Evolutionary conservation across 2,329 filamentous ascomycete species (phyloP), one percentile per base, ranked within the genome.

Genomic region (Neofusicoccum umdonicola): DNA sequence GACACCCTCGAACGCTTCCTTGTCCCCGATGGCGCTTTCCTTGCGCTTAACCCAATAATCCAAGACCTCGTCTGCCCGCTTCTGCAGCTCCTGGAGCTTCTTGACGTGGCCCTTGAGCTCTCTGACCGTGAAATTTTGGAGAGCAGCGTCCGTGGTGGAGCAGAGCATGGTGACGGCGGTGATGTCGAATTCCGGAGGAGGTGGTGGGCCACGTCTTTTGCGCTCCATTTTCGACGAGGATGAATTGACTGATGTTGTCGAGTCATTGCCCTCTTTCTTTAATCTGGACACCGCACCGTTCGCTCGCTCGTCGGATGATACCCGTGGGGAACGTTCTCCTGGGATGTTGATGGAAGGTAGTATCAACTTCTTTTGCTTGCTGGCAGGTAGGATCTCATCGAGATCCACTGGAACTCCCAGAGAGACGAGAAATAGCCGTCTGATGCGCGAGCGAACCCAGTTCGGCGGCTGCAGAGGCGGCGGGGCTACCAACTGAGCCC

Each of bases 341-440:
- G 74, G 69, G 34, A 76, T 73, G 66, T 75, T 71, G 54, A 95
- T 88, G 5, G 93, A 97, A 0, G 95, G 95, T 1, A 99, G 85
- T 4, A 99, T 86, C 17, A 99, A 88, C 76, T 98, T 98, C 84
- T 98, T 98, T 77, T 99, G 95, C 78, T 98, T 98, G 12, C 92
- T 96, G 0, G 94, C 93, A 0, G 95, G 95, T 7, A 99, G 86
- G 63, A 99, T 98, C 80, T 99, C 95, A 77, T 99, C 95, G 0
- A 99, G 84, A 72, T 99, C 95, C 50, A 99, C 92, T 1, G 95
- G 95, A 0, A 99, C 95, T 17, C 95, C 95, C 0, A 99, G 86
- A 1, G 93, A 97, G 62, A 99, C 93, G 47, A 99, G 87, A 76
- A 99, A 99, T 31, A 99, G 86, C 34, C 95, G 91, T 62, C 95